These are phyloP conservation scores for Plantago major DNA, from an alignment of 257 asterid genomes.

Conservation along the genomic window DNA sequence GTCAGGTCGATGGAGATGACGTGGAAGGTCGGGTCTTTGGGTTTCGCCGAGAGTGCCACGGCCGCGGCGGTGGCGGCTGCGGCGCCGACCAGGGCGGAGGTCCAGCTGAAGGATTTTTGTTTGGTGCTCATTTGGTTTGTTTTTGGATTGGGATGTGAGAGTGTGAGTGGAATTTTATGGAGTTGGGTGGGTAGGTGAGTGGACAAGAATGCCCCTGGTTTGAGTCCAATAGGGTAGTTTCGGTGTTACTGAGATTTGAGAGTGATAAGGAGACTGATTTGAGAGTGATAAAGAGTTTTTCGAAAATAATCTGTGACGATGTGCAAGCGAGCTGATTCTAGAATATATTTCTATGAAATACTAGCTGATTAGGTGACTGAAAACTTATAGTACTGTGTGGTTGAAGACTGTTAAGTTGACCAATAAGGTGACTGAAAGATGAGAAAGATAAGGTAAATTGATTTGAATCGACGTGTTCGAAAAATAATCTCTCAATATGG, in stretches of 20 bases:
- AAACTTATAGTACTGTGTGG: too few relatives aligned
- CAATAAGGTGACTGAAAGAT: too few relatives aligned
- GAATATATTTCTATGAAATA: too few relatives aligned
- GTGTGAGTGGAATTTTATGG: not conserved
- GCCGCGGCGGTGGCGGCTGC: slow-evolving; percentile 60
- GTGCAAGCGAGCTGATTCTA: not conserved
- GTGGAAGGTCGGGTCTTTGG: slow-evolving; percentile 80
- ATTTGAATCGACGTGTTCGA: too few relatives aligned
- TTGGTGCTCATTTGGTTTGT: slow-evolving; percentile 22
- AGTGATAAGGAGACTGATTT: too few relatives aligned
- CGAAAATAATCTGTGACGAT: too few relatives aligned
- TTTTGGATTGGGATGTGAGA: not conserved
- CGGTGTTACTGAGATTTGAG: not conserved
- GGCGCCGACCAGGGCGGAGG: slow-evolving; percentile 78
- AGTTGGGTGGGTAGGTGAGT: not conserved
- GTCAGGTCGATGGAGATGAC: slow-evolving; percentile 78
- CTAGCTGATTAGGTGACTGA: too few relatives aligned
- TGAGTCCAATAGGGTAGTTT: slow-evolving; percentile 9
- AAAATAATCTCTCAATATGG: too few relatives aligned
- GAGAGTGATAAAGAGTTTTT: too few relatives aligned
- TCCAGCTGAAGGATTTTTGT: slow-evolving; percentile 65
- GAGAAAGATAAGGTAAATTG: too few relatives aligned
- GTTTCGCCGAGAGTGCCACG: slow-evolving; percentile 42
- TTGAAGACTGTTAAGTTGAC: too few relatives aligned
- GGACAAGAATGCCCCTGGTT: slow-evolving; percentile 3